phyloP scores from a whole-genome alignment of 768 basidiomycete genomes.

The Russula sp. region DNA sequence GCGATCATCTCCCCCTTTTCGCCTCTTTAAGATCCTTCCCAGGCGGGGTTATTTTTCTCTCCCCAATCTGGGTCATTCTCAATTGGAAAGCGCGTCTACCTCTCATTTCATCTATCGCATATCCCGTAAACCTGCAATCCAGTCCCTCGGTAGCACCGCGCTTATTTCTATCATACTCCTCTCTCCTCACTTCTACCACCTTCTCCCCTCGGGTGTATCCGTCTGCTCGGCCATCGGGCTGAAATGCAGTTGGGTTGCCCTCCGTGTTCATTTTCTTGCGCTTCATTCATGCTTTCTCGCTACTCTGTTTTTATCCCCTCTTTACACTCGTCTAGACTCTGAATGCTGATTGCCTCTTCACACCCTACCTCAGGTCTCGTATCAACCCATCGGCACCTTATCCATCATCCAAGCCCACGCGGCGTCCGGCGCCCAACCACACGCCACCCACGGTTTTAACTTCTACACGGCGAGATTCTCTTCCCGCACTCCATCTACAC shows the following conservation, averaged over 20 bases:
- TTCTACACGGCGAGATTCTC: conserved; percentile 34
- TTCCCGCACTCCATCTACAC: conserved; percentile 35
- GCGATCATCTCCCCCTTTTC: conserved; percentile 16
- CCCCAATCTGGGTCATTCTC: conserved; percentile 16
- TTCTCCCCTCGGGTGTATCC: not conserved
- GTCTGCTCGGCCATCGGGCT: conserved; percentile 1
- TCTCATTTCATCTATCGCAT: not conserved
- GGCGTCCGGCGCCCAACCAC: conserved; percentile 28
- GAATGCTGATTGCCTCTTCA: conserved; percentile 17
- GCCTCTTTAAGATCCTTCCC: conserved; percentile 15
- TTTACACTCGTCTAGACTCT: not conserved
- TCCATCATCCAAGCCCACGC: conserved; percentile 30
- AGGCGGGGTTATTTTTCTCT: not conserved
- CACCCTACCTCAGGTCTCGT: conserved; percentile 21
- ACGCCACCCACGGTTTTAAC: conserved; percentile 32
- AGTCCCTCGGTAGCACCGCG: conserved; percentile 25
- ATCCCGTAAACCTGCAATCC: conserved; percentile 11
- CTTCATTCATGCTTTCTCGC: conserved; percentile 1
- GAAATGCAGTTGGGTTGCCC: conserved; percentile 4
- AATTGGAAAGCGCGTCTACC: not conserved
- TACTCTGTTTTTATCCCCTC: not conserved
- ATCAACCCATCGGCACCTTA: conserved; percentile 28
- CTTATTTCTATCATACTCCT: conserved; percentile 14
- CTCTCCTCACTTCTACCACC: not conserved
- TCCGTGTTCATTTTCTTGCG: not conserved